phyloP scores from a whole-genome alignment of 2,329 filamentous ascomycete species.

The Bipolaris cookei region DNA sequence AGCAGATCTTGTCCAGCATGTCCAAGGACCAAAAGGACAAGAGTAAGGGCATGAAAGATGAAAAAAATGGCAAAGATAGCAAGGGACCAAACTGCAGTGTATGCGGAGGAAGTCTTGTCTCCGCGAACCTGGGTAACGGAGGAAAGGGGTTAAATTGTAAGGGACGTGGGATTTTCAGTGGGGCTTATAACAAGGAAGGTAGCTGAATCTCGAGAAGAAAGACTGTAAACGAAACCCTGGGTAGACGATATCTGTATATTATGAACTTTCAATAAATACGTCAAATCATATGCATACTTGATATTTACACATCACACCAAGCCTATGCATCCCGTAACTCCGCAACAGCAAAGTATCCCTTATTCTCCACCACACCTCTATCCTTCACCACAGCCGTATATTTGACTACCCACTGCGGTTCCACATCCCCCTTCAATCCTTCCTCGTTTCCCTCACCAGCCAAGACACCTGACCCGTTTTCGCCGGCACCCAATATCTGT shows the following conservation, averaged over 20 bases:
- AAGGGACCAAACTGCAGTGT: not conserved
- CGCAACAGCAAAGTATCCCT: constrained; percentile 93
- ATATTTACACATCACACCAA: not conserved
- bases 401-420: constrained; percentile 93
- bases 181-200: not conserved
- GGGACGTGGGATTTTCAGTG: not conserved
- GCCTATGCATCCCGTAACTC: constrained; percentile 57
- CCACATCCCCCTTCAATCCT: constrained; percentile 77
- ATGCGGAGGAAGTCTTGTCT: not conserved
- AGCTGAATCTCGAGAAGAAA: too few relatives aligned
- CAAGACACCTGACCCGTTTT: constrained; percentile 76
- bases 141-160: not conserved
- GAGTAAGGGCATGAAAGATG: not conserved
- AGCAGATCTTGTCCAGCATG: not conserved
- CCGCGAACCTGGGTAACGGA: not conserved
- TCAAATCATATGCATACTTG: not conserved
- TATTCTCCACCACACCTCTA: constrained; percentile 95
- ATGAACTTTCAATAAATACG: not conserved
- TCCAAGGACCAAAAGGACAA: not conserved
- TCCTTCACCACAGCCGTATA: constrained; percentile 96
- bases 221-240: not conserved
- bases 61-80: not conserved
- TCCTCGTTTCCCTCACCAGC: constrained; percentile 62
- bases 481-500: constrained; percentile 77
- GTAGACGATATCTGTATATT: not conserved